phyloP scores from a whole-genome alignment of 225 moss, liverwort and hornwort species.

The Antitrichia curtipendula region DNA sequence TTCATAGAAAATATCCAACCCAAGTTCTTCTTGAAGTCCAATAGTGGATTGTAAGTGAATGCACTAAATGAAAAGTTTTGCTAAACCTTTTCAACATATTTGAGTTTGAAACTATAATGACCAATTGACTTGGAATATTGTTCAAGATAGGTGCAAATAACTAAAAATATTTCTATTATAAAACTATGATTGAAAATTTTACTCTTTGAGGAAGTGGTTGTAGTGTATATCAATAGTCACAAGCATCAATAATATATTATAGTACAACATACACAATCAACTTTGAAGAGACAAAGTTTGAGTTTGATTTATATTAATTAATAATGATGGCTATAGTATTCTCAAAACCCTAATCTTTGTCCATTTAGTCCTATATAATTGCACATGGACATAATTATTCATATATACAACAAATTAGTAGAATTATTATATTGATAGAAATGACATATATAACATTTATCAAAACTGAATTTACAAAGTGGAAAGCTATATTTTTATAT shows the following conservation, averaged over 20 bases:
- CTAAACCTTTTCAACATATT: background rate
- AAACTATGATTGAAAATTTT: background rate
- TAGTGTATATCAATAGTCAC: background rate
- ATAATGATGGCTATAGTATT: no score
- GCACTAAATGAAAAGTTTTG: background rate
- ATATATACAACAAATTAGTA: background rate
- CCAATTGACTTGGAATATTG: no score
- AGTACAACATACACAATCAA: no score
- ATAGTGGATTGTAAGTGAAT: background rate
- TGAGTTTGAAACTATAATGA: background rate
- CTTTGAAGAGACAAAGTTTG: no score
- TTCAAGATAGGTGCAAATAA: background rate
- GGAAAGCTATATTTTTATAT: accelerated
- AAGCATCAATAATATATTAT: no score
- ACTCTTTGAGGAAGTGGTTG: background rate
- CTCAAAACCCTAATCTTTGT: no score
- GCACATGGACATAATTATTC: no score
- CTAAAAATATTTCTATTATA: background rate
- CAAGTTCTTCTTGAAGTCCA: accelerated
- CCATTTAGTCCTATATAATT: background rate
- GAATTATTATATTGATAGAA: background rate
- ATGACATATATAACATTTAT: background rate
- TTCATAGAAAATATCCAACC: background rate
- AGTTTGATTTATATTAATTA: no score
- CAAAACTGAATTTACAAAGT: background rate